Base-by-base conservation (phyloP, 345 rosid genomes). In the Gossypium rotundifolium region DNA sequence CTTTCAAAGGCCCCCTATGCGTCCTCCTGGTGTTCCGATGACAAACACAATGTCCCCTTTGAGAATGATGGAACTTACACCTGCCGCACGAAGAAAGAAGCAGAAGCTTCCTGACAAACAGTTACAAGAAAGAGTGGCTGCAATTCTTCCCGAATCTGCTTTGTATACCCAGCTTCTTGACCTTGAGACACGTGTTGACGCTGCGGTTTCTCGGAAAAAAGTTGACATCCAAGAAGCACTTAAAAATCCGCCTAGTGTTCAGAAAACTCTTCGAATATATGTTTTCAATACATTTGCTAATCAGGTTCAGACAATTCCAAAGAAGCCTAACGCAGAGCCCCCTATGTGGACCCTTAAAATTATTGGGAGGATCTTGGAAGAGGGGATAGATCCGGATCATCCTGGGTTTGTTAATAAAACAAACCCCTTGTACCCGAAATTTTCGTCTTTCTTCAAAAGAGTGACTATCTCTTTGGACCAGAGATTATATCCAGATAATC, bases 211-310 rank as follows among this genome's bases (percentile, higher is more conserved):
- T 27, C 88, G 97, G 77, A 93, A 94, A 91, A 94, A 93, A 79
- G 90, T 90, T 59, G 99, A 94, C 79, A 93, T 94, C 66, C 99
- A 91, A 81, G 99, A 93, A 70, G 94, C 99, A 13, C 93, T 94
- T 62, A 94, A 93, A 82, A 93, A 77, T 53, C 99, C 99, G 76
- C 99, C 99, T 17, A 86, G 85, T 76, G 76, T 88, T 72, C 97
- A 92, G 84, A 94, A 91, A 78, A 93, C 97, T 9, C 95, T 94
- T 76, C 83, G 99, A 85, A 91, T 95, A 61, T 95, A 93, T 65
- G 86, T 95, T 65, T 95, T 93, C 83, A 95, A 95, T 78, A 85
- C 99, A 9, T 95, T 88, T 80, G 85, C 94, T 48, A 90, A 95
- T 84, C 99, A 93, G 88, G 84, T 89, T 76, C 88, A 84, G 81